Conservation (phyloP, 169 alveolate species). For the Cryptosporidium sp. region DNA sequence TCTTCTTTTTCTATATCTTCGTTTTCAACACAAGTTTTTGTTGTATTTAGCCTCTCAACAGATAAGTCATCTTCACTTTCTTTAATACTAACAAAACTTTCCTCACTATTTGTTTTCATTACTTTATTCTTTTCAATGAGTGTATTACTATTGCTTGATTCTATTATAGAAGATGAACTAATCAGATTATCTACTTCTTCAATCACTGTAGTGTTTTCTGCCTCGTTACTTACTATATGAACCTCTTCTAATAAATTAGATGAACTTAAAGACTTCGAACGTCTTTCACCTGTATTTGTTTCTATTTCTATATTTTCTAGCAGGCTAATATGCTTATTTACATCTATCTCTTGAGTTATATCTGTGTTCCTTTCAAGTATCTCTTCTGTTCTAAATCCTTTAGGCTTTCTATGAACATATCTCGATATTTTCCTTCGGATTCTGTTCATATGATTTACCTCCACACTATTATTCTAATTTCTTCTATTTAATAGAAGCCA, state of each 20-base stretch:
- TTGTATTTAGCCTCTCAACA: neutral
- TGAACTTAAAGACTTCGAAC: conserved; percentile 48
- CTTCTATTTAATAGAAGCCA: neutral
- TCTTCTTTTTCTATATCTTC: neutral
- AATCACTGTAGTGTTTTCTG: neutral
- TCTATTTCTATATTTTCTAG: neutral
- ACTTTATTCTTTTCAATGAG: neutral
- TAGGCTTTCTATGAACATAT: conserved; percentile 54
- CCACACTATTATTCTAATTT: neutral
- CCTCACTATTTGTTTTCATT: conserved; percentile 61
- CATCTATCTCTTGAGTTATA: conserved; percentile 13
- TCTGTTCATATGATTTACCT: conserved; percentile 44
- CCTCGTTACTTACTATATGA: neutral
- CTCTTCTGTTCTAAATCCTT: conserved; percentile 58
- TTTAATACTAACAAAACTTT: conserved; percentile 58
- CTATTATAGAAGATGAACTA: neutral
- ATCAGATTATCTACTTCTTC: neutral
- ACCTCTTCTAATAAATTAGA: neutral
- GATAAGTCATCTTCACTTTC: conserved; percentile 45
- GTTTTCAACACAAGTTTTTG: conserved; percentile 2
- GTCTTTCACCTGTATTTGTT: conserved; percentile 24
- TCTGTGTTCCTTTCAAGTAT: conserved; percentile 1
- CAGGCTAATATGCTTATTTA: neutral
- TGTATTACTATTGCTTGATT: neutral
- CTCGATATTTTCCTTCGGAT: conserved; percentile 32